phyloP scores from a whole-genome alignment of 2,329 filamentous ascomycete genomes.

The Fonsecaea multimorphosa region DNA sequence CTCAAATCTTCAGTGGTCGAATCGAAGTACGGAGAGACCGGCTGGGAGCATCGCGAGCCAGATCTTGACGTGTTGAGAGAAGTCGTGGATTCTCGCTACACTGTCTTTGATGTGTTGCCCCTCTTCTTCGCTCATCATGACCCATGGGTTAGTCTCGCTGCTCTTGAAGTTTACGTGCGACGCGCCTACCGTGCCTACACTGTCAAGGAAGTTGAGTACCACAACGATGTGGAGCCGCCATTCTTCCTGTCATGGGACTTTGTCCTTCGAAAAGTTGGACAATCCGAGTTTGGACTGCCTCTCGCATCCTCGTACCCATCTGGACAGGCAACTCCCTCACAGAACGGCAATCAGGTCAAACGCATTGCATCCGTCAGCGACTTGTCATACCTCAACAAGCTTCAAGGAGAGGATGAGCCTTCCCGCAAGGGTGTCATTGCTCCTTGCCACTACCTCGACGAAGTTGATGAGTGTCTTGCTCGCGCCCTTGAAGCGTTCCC shows the following conservation, averaged over 20 bases:
- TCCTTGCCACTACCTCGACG: conserved; percentile 90
- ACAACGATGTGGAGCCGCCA: conserved; percentile 74
- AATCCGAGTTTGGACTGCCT: conserved; percentile 85
- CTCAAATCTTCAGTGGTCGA: conserved; percentile 93
- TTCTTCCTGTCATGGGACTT: conserved; percentile 95
- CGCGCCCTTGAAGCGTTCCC: conserved; percentile 87
- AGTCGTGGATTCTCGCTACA: conserved; percentile 98
- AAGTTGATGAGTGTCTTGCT: conserved; percentile 83
- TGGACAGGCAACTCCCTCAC: conserved; percentile 75
- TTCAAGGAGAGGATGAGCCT: conserved; percentile 70
- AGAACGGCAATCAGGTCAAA: conserved; percentile 70
- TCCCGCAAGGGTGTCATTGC: conserved; percentile 92
- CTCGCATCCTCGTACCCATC: conserved; percentile 81
- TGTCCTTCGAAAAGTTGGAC: conserved; percentile 87
- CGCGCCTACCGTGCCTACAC: conserved; percentile 96
- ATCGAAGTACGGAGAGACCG: conserved; percentile 95
- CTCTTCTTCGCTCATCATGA: conserved; percentile 95
- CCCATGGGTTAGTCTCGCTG: conserved; percentile 90
- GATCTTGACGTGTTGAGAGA: conserved; percentile 92
- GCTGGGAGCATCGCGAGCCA: conserved; percentile 94
- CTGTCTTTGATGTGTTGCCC: conserved; percentile 93
- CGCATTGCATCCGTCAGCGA: conserved; percentile 95
- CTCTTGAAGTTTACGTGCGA: conserved; percentile 94
- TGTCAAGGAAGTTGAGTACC: conserved; percentile 86
- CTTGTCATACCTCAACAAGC: conserved; percentile 84